A percentile compares a stretch with the other conserved stretches of the same genome.
phyloP scores from a whole-genome alignment of 2,329 filamentous ascomycete species.

The Arthroderma uncinatum region DNA sequence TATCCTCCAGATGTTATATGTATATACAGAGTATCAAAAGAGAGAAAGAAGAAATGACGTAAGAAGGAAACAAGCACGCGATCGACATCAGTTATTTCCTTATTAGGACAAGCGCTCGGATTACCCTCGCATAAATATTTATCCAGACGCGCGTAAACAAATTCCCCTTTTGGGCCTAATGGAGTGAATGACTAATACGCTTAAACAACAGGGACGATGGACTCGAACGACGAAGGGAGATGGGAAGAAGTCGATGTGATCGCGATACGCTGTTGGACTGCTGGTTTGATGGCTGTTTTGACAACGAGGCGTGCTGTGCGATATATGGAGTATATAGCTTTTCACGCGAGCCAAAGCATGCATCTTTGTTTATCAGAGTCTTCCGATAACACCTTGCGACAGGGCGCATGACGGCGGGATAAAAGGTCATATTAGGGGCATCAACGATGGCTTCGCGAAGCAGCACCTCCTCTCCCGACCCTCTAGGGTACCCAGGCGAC shows the following conservation, averaged over 20 bases:
- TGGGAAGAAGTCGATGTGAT: neutral
- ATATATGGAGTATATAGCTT: neutral
- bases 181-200: neutral
- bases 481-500: slow-evolving; percentile 34
- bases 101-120: neutral
- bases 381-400: neutral
- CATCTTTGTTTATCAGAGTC: neutral
- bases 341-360: neutral
- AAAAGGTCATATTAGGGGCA: neutral
- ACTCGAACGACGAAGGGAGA: neutral
- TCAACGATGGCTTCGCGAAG: slow-evolving; percentile 25
- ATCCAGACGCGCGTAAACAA: neutral
- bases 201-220: neutral
- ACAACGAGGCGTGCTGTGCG: neutral
- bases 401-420: neutral
- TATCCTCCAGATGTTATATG: neutral
- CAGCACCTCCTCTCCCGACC: slow-evolving; percentile 33
- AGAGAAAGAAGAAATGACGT: neutral
- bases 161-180: neutral
- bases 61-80: neutral
- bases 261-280: neutral
- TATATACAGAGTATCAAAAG: neutral
- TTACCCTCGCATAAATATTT: neutral
- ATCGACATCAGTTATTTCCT: neutral
- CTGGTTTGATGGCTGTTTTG: neutral